Percentiles rank a stretch among this genome's conserved stretches.
Evolutionary conservation across 179 eudicot species (phyloP).

Genomic region (Actinidia arguta): DNA sequence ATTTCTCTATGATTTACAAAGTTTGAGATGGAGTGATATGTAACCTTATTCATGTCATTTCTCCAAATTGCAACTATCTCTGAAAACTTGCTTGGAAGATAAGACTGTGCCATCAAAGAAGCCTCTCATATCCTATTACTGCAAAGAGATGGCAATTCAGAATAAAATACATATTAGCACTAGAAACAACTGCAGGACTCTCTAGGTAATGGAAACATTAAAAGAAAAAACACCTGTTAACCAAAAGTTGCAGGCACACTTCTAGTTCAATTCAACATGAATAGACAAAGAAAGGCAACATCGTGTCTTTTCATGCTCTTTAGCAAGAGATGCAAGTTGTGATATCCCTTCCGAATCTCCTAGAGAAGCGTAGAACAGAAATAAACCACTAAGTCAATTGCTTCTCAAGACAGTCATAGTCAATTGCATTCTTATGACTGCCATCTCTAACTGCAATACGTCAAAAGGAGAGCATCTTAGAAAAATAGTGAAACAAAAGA

Average conservation of each 20-base stretch:
- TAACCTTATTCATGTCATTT: constrained; percentile 91
- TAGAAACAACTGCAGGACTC: not conserved
- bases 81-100: constrained; percentile 96
- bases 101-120: constrained; percentile 98
- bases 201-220: not conserved
- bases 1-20: constrained; percentile 15
- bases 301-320: constrained; percentile 89
- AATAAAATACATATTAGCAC: constrained; percentile 22
- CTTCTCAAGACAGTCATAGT: constrained; percentile 22
- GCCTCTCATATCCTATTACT: constrained; percentile 99
- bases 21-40: not conserved
- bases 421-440: constrained; percentile 89
- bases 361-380: constrained; percentile 92
- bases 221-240: constrained; percentile 67
- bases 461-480: not conserved
- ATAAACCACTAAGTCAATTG: constrained; percentile 70
- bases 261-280: constrained; percentile 90
- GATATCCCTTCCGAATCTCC: constrained; percentile 96
- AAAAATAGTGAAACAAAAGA: not conserved
- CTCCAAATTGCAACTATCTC: constrained; percentile 94
- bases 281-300: constrained; percentile 93
- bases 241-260: constrained; percentile 90
- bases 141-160: constrained; percentile 38
- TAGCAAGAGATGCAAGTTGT: constrained; percentile 76
- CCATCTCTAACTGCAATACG: constrained; percentile 85